Conservation (phyloP, 2,329 filamentous ascomycete species). For the Curvularia sp. region DNA sequence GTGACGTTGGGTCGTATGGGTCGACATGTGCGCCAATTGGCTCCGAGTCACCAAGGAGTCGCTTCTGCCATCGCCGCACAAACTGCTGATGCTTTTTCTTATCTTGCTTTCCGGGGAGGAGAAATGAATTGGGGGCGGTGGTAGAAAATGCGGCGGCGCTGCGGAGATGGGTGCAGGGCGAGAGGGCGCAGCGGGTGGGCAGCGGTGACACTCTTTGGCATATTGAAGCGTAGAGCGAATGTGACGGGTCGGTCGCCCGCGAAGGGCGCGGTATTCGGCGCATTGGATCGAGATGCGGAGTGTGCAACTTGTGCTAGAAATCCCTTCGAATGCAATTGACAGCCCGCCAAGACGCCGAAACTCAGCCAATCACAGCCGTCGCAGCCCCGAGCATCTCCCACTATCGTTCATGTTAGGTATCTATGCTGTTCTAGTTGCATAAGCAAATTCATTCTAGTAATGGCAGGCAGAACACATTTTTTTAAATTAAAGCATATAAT, state of each 20-base stretch:
- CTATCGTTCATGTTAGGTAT: background rate
- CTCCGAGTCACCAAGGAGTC: slow-evolving; percentile 46
- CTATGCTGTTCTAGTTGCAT: background rate
- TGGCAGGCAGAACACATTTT: background rate
- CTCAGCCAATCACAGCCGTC: slow-evolving; percentile 30
- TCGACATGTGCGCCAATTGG: slow-evolving; percentile 49
- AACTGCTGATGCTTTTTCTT: slow-evolving; percentile 48
- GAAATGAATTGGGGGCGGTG: slow-evolving; percentile 32
- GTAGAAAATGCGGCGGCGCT: slow-evolving; percentile 42
- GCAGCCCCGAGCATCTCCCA: slow-evolving; percentile 19
- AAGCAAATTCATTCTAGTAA: background rate
- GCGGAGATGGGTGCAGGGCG: slow-evolving; percentile 20
- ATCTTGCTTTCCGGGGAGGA: slow-evolving; percentile 41
- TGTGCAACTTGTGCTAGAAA: slow-evolving; percentile 19
- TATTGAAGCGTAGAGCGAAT: slow-evolving; percentile 21
- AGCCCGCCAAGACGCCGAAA: slow-evolving; percentile 26
- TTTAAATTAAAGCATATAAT: background rate
- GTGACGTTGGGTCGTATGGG: slow-evolving; percentile 47
- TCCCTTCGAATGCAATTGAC: slow-evolving; percentile 15
- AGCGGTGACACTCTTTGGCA: slow-evolving; percentile 26
- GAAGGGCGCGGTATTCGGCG: slow-evolving; percentile 48
- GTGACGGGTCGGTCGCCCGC: slow-evolving; percentile 43
- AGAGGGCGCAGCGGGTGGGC: slow-evolving; percentile 18
- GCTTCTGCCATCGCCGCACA: slow-evolving; percentile 47
- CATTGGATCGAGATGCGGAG: slow-evolving; percentile 41